Evolutionary conservation across 2,329 filamentous ascomycete genomes (phyloP).

Genomic region (Arthrobotrys megalospora): DNA sequence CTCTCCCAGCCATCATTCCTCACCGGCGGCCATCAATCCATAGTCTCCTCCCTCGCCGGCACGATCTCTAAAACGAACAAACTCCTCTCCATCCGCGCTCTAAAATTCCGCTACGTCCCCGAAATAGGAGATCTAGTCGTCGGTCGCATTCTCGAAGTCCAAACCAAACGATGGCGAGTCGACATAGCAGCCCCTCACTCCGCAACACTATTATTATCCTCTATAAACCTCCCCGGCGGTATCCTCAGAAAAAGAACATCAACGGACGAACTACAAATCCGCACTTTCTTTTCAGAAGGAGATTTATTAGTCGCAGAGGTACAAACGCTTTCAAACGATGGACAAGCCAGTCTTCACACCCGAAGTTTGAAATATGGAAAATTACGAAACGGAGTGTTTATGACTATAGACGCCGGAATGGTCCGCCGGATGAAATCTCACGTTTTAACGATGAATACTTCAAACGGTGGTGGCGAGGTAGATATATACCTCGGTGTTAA

Average conservation of each 20-base stretch:
- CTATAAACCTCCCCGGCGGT: conserved; percentile 94
- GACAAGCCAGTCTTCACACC: conserved; percentile 88
- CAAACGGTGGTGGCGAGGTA: conserved; percentile 76
- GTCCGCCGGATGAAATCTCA: conserved; percentile 88
- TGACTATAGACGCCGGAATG: conserved; percentile 83
- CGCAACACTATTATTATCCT: conserved; percentile 85
- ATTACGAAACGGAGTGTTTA: conserved; percentile 91
- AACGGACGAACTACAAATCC: conserved; percentile 96
- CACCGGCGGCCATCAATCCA: conserved; percentile 70
- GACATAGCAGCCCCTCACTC: conserved; percentile 91
- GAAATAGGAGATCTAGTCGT: conserved; percentile 97
- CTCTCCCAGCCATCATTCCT: conserved; percentile 74
- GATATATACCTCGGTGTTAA: conserved; percentile 95
- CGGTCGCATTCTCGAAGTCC: conserved; percentile 94
- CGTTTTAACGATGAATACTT: conserved; percentile 82
- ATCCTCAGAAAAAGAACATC: conserved; percentile 92
- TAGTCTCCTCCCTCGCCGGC: conserved; percentile 91
- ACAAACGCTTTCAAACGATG: conserved; percentile 88
- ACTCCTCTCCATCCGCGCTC: conserved; percentile 88
- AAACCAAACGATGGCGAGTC: conserved; percentile 92
- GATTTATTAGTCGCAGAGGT: conserved; percentile 96
- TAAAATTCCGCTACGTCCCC: conserved; percentile 92
- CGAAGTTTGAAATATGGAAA: conserved; percentile 94
- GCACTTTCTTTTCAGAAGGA: conserved; percentile 96
- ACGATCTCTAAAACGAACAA: conserved; percentile 96